Percentiles rank a stretch among this genome's conserved stretches.
Evolutionary conservation across 2,329 filamentous ascomycete genomes (phyloP).

Genomic region (Sclerotinia sclerotiorum): DNA sequence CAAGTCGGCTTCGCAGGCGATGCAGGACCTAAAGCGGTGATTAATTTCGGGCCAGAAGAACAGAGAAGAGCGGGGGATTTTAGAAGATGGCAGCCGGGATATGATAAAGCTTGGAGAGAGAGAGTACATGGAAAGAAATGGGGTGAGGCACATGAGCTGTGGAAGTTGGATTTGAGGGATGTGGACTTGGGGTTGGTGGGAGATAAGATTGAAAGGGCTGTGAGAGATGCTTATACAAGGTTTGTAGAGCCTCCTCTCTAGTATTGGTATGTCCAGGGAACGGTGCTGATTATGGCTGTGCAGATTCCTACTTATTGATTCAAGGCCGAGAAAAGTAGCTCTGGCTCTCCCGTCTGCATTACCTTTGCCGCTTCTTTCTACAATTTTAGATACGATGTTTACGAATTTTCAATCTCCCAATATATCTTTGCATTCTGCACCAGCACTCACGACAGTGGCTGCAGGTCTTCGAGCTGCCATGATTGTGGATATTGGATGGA

Average conservation of each 20-base stretch:
- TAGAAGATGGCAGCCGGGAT: conserved; percentile 63
- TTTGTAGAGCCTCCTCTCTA: conserved; percentile 51
- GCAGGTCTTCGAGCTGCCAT: conserved; percentile 84
- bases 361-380: conserved; percentile 74
- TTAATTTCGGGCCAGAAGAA: conserved; percentile 73
- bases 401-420: conserved; percentile 75
- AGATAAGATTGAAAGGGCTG: conserved; percentile 80
- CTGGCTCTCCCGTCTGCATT: conserved; percentile 76
- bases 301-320: conserved; percentile 68
- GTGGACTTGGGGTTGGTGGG: conserved; percentile 77
- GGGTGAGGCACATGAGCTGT: conserved; percentile 70
- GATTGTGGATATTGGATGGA: conserved; percentile 89
- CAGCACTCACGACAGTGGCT: conserved; percentile 71
- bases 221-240: conserved; percentile 81
- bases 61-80: conserved; percentile 81
- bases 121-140: conserved; percentile 53
- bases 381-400: conserved; percentile 76
- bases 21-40: conserved; percentile 66
- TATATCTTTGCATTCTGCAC: conserved; percentile 75
- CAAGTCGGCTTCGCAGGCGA: conserved; percentile 87
- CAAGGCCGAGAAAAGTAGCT: conserved; percentile 70
- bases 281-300: conserved; percentile 24
- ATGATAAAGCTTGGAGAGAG: conserved; percentile 50
- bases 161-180: conserved; percentile 70
- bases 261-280: neutral